phyloP scores from a whole-genome alignment of 495 filamentous ascomycete genomes.

The Xylaria sp. region DNA sequence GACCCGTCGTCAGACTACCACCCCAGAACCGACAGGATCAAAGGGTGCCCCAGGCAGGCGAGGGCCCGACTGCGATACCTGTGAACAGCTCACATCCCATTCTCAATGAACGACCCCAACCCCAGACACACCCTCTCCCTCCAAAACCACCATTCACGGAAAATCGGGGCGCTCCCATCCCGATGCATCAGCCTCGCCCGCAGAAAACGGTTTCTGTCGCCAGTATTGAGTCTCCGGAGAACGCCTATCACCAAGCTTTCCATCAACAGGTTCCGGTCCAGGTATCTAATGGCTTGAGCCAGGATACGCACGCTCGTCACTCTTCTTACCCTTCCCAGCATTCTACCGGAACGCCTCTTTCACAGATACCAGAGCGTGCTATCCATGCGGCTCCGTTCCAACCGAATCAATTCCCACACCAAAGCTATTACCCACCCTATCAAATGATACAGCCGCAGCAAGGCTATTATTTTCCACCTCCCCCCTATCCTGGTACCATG shows the following conservation, averaged over 20 bases:
- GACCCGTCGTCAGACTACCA: slow-evolving; percentile 88
- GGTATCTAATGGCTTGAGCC: slow-evolving; percentile 61
- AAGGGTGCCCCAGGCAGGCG: slow-evolving; percentile 38
- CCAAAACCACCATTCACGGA: slow-evolving; percentile 81
- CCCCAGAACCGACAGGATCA: slow-evolving; percentile 60
- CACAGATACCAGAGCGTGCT: slow-evolving; percentile 92
- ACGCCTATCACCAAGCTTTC: slow-evolving; percentile 85
- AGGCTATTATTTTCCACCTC: slow-evolving; percentile 61
- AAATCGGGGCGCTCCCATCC: slow-evolving; percentile 74
- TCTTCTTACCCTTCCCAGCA: slow-evolving; percentile 78
- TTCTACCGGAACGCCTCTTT: slow-evolving; percentile 84
- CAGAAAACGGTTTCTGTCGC: slow-evolving; percentile 95
- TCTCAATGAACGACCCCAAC: slow-evolving; percentile 58
- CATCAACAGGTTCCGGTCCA: slow-evolving; percentile 87
- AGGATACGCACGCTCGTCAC: slow-evolving; percentile 71
- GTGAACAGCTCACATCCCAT: slow-evolving; percentile 41
- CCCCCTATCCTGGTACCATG: slow-evolving; percentile 62
- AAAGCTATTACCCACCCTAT: slow-evolving; percentile 68
- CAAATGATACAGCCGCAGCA: slow-evolving; percentile 61
- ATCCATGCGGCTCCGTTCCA: slow-evolving; percentile 95
- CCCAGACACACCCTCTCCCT: slow-evolving; percentile 64
- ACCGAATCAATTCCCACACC: slow-evolving; percentile 69
- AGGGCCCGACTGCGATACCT: slow-evolving; percentile 29
- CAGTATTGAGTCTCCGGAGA: slow-evolving; percentile 89
- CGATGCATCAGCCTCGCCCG: slow-evolving; percentile 95